Base-by-base conservation (phyloP, 2,329 filamentous ascomycete genomes). In the Aspergillus brasiliensis region DNA sequence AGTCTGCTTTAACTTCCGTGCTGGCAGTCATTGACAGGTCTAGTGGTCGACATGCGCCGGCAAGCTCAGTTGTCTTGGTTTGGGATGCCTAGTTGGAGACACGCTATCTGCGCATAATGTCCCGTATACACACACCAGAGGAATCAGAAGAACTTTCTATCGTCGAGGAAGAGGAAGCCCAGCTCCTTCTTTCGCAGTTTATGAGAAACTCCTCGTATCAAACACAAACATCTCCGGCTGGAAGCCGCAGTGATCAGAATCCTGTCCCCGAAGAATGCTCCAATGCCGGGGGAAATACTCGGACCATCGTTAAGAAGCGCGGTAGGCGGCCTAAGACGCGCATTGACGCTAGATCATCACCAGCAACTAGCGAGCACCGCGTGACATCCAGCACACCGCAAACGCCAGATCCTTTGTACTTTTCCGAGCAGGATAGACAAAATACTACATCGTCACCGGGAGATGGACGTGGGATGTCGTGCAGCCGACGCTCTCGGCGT, bases 401-500 rank as follows among this genome's bases (percentile, higher is more conserved):
- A 17, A 54, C 51, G 2, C 37, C 37, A 13, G 51, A 54, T 13
- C 28, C 52, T 17, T 23, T 34, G 23, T 58, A 58, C 27, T 34
- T 25, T 25, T 17, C 40, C 37, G 38, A 44, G 2, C 49, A 55
- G 37, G 51, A 31, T 38, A 49, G 21, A 28, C 40, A 4, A 15
- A 17, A 8, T 37, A 49, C 21, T 13, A 38, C 51, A 31, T 21
- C 54, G 21, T 60, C 49, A 25, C 49, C 23, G 11, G 37, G 27
- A 13, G 49, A 28, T 31, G 23, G 40, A 51, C 17, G 8, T 47
- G 21, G 49, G 23, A 44, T 42, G 11, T 21, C 57, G 17, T 25
- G 58, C 11, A 54, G 42, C 44, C 70, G 70, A 37, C 72, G 75
- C 3, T 72, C 74, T 28, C 51, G 59, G 56, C 70, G 75, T 17